Base-by-base conservation (phyloP, 768 basidiomycete genomes). In the Cystoderma amianthinum region DNA sequence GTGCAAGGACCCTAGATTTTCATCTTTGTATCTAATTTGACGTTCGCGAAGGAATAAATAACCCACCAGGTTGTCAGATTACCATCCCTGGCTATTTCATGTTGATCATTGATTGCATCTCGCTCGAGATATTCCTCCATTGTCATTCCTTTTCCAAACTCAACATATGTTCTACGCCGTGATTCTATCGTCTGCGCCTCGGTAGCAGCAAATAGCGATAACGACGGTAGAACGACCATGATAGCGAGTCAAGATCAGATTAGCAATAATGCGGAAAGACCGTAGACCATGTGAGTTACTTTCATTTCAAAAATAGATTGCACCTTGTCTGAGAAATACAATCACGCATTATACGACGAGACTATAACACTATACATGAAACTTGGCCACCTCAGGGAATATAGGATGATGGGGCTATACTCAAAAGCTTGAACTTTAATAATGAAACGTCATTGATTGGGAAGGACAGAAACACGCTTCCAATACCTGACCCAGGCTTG, bases 1-100 rank as follows among this genome's bases (percentile, higher is more conserved):
- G 74, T 23, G 72, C 76, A 11, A 84, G 61, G 6, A 83, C 73
- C 81, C 80, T 82, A 42, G 25, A 22, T 38, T 32, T 44, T 21
- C 20, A 43, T 21, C 12, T 18, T 6, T 18, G 17, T 13, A 5
- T 18, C 7, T 20, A 17, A n/a, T 36, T 33, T 5, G 6, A 28
- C 24, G 20, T 32, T 5, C 1, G 2, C 18, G 5, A 12, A 28
- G 24, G 7, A 12, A 18, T 35, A 18, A 10, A 21, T 16, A 19
- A 46, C 49, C 30, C 51, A 79, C 80, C 79, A 83, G 33, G 71
- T 74, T 32, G 64, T 68, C 23, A 75, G 49, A 34, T 60, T 68
- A 11, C 71, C 76, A 36, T 74, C 57, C 13, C 49, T 49, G 4
- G 71, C 68, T 38, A 73, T 65, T 40, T 74, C 71, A 44, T 61